These are phyloP conservation scores for Quercus alba DNA, from an alignment of 306 rosid genomes.

Conservation along the genomic window DNA sequence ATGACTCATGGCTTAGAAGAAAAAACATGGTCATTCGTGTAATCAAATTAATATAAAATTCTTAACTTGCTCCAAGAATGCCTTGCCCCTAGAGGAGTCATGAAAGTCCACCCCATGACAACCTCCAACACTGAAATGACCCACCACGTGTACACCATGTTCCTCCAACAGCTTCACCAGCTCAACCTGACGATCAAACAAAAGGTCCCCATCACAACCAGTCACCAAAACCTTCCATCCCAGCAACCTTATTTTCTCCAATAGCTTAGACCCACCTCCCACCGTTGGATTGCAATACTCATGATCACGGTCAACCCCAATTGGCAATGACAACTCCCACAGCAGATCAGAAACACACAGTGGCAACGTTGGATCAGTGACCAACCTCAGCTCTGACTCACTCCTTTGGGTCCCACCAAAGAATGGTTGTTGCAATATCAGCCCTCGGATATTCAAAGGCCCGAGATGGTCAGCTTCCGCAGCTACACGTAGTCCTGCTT, in stretches of 20 bases:
- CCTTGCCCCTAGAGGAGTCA: too few species aligned
- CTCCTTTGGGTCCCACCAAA: conserved; percentile 47
- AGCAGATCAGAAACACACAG: conserved; percentile 10
- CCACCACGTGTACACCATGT: conserved; percentile 33
- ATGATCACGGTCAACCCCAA: conserved; percentile 38
- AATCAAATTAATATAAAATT: too few species aligned
- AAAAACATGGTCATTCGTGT: too few species aligned
- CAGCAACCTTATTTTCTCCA: conserved; percentile 15
- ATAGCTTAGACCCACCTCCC: neutral
- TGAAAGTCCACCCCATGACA: conserved; percentile 33
- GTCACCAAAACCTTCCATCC: conserved; percentile 39
- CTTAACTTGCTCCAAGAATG: too few species aligned
- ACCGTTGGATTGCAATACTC: conserved; percentile 48
- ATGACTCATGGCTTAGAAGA: too few species aligned
- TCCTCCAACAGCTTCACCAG: conserved; percentile 26
- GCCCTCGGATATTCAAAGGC: conserved; percentile 34
- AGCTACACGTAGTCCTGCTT: conserved; percentile 30
- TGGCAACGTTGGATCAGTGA: conserved; percentile 11
- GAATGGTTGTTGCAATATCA: conserved; percentile 46
- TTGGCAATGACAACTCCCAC: conserved; percentile 51
- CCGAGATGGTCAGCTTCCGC: neutral
- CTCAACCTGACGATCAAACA: conserved; percentile 45
- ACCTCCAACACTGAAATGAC: conserved; percentile 33
- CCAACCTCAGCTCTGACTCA: conserved; percentile 30
- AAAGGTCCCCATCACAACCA: conserved; percentile 50